Conservation (phyloP, 306 rosid species). For the Lagenaria siceraria region DNA sequence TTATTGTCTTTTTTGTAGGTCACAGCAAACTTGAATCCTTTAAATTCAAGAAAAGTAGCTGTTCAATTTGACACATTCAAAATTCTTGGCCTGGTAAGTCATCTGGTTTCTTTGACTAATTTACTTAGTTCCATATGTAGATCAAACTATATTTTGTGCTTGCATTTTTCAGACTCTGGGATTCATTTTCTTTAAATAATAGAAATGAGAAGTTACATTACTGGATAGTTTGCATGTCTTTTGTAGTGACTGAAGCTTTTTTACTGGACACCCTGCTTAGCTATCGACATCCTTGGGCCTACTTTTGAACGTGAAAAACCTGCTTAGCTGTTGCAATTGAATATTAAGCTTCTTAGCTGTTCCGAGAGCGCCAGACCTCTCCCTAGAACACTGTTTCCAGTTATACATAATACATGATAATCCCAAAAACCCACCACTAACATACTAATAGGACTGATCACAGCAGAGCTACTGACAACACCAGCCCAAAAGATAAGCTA, state of each 20-base stretch:
- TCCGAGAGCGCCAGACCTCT: too few species aligned
- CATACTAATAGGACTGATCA: too few species aligned
- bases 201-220: not conserved
- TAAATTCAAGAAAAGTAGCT: conserved; percentile 77
- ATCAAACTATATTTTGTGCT: conserved; percentile 1
- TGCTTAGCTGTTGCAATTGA: not conserved
- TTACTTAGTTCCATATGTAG: not conserved
- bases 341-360: not conserved
- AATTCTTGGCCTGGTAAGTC: conserved; percentile 72
- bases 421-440: too few species aligned
- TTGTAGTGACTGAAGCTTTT: not conserved
- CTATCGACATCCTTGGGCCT: not conserved
- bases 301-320: not conserved
- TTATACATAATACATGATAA: too few species aligned
- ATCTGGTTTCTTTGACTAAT: conserved; percentile 1
- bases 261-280: not conserved
- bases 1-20: conserved; percentile 34
- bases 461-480: too few species aligned
- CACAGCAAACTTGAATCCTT: conserved; percentile 79
- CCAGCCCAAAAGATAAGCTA: too few species aligned
- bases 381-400: too few species aligned
- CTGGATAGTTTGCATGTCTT: not conserved
- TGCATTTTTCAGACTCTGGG: not conserved
- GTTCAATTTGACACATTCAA: conserved; percentile 77
- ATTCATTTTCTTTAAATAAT: not conserved